These are phyloP conservation scores for Phyllosticta paracitricarpa DNA, from an alignment of 2,329 filamentous ascomycete species.

Conservation along the genomic window DNA sequence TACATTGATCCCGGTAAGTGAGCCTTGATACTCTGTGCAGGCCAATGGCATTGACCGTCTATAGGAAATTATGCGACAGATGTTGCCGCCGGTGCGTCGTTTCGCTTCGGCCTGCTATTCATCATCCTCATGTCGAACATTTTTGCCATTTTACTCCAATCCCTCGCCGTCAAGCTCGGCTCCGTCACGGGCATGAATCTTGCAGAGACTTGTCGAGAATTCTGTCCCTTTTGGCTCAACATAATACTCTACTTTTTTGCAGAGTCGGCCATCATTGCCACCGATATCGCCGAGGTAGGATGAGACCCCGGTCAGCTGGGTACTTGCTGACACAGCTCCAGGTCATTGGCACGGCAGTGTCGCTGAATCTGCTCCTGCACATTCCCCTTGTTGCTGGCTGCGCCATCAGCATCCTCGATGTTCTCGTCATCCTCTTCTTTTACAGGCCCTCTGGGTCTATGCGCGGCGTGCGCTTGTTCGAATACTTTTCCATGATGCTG, in stretches of 20 bases:
- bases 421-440: constrained; percentile 47
- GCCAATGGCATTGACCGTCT: background rate
- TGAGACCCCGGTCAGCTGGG: background rate
- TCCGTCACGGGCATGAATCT: constrained; percentile 41
- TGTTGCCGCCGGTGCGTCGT: constrained; percentile 56
- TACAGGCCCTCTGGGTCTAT: constrained; percentile 44
- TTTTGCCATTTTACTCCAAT: constrained; percentile 62
- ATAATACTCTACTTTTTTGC: constrained; percentile 44
- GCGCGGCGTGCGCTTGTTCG: constrained; percentile 42
- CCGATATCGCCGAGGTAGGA: constrained; percentile 46
- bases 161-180: constrained; percentile 51
- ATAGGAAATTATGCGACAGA: constrained; percentile 61
- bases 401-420: constrained; percentile 47
- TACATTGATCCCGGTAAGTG: constrained; percentile 38
- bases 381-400: constrained; percentile 47
- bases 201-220: constrained; percentile 38
- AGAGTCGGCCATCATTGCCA: constrained; percentile 48
- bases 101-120: constrained; percentile 56
- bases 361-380: constrained; percentile 44
- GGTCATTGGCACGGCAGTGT: constrained; percentile 49
- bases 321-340: constrained; percentile 6
- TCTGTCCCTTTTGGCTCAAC: constrained; percentile 46
- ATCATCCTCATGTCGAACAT: constrained; percentile 59
- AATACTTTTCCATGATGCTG: constrained; percentile 44
- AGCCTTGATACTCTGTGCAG: background rate